phyloP scores from a whole-genome alignment of 2,329 filamentous ascomycete genomes.

The Scedosporium apiospermum region DNA sequence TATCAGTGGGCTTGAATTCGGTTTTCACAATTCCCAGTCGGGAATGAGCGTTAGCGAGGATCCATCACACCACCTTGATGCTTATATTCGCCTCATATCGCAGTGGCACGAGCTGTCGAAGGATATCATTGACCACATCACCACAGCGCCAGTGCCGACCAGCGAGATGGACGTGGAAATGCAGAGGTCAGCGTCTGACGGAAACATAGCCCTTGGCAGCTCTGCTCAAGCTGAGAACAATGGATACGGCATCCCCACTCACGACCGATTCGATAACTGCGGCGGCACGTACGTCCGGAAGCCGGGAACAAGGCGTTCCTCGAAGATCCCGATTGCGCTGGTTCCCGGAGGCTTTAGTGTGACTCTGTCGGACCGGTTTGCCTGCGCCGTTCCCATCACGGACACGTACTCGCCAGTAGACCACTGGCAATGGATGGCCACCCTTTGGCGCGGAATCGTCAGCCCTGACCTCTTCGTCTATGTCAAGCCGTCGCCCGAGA shows the following conservation, averaged over 20 bases:
- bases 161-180: slow-evolving; percentile 5
- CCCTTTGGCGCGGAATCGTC: slow-evolving; percentile 78
- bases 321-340: slow-evolving; percentile 58
- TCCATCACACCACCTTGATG: slow-evolving; percentile 13
- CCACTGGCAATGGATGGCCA: slow-evolving; percentile 97
- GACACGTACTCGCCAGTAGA: slow-evolving; percentile 75
- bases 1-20: neutral
- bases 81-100: slow-evolving; percentile 59
- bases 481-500: slow-evolving; percentile 33
- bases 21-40: too few relatives aligned
- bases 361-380: slow-evolving; percentile 66
- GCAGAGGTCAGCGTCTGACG: neutral
- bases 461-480: slow-evolving; percentile 74
- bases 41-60: slow-evolving; percentile 8
- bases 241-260: neutral
- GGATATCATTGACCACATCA: slow-evolving; percentile 53
- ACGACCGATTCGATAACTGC: neutral
- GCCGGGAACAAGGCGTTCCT: neutral
- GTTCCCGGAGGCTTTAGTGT: slow-evolving; percentile 73
- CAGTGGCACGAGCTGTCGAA: slow-evolving; percentile 68
- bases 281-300: neutral
- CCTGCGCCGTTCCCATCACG: slow-evolving; percentile 61
- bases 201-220: neutral
- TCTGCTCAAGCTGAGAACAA: neutral
- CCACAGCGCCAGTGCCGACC: slow-evolving; percentile 13